Evolutionary conservation across 2,329 filamentous ascomycete species (phyloP).

Genomic region (Thielaviopsis euricoi): DNA sequence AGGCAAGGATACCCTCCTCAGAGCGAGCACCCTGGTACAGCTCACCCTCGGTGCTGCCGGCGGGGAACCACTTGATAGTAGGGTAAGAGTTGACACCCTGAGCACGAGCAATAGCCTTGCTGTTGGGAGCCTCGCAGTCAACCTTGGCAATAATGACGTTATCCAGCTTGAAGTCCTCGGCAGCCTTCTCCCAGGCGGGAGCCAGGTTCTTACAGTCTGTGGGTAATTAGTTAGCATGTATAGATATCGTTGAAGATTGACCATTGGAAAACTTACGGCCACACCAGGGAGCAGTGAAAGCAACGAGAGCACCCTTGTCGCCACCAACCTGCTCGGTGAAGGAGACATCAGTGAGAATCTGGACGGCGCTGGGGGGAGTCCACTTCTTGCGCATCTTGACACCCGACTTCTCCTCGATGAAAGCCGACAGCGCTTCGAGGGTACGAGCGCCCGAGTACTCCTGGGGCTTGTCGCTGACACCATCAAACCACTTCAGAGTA

Average conservation of each 20-base stretch:
- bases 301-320: conserved; percentile 81
- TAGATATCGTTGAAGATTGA: neutral
- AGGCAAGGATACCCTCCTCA: conserved; percentile 61
- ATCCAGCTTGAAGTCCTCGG: conserved; percentile 65
- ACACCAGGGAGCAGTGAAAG: conserved; percentile 97
- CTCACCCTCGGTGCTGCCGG: conserved; percentile 56
- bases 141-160: conserved; percentile 84
- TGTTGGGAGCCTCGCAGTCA: conserved; percentile 75
- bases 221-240: neutral
- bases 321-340: conserved; percentile 66
- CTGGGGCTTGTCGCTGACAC: conserved; percentile 68
- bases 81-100: conserved; percentile 78
- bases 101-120: conserved; percentile 59
- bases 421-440: conserved; percentile 65
- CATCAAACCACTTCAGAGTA: conserved; percentile 94
- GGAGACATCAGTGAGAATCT: conserved; percentile 61
- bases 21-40: conserved; percentile 60
- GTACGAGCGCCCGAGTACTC: conserved; percentile 83
- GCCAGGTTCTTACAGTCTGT: conserved; percentile 93
- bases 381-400: conserved; percentile 63
- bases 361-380: conserved; percentile 56
- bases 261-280: conserved; percentile 50
- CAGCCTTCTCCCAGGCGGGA: conserved; percentile 77
- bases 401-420: conserved; percentile 76
- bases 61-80: conserved; percentile 95